These are phyloP conservation scores for Zygosaccharomyces bailii DNA, from an alignment of 805 yeast species.

Conservation along the genomic window DNA sequence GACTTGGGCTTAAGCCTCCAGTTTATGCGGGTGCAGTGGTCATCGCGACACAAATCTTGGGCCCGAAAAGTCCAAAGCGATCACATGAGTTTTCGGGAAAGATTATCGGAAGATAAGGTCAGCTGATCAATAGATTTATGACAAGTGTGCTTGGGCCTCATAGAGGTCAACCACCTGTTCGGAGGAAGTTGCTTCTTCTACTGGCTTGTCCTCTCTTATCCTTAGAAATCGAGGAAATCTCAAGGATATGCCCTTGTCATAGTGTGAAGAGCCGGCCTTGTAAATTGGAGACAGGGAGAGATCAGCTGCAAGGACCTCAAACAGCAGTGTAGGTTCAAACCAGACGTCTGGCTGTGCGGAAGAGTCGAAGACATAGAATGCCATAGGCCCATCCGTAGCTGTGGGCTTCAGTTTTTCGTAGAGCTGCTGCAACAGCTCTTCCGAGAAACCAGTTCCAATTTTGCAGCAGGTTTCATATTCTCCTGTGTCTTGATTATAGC, in stretches of 20 bases:
- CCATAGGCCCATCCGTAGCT: conserved; percentile 59
- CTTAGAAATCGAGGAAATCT: conserved; percentile 86
- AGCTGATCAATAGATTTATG: neutral
- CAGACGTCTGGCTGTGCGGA: conserved; percentile 86
- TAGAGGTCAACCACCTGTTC: conserved; percentile 83
- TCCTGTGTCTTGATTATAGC: conserved; percentile 86
- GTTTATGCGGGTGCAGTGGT: conserved; percentile 5
- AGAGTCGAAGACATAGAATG: conserved; percentile 65
- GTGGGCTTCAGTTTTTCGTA: conserved; percentile 62
- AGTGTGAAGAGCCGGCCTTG: conserved; percentile 71
- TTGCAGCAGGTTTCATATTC: conserved; percentile 95
- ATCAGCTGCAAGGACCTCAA: conserved; percentile 91
- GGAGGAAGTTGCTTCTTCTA: conserved; percentile 83
- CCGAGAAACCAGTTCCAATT: conserved; percentile 96
- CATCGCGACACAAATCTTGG: conserved; percentile 6
- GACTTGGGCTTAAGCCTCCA: neutral
- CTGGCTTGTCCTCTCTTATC: conserved; percentile 78
- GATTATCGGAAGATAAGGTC: neutral
- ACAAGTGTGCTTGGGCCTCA: conserved; percentile 56
- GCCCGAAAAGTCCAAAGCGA: conserved; percentile 19
- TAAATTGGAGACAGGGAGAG: conserved; percentile 83
- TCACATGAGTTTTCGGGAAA: conserved; percentile 12
- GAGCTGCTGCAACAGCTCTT: conserved; percentile 65
- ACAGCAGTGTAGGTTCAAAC: conserved; percentile 82
- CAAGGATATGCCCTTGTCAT: conserved; percentile 80